phyloP scores from a whole-genome alignment of 1,284 basidiomycete genomes.

The Cryptococcus sp. region DNA sequence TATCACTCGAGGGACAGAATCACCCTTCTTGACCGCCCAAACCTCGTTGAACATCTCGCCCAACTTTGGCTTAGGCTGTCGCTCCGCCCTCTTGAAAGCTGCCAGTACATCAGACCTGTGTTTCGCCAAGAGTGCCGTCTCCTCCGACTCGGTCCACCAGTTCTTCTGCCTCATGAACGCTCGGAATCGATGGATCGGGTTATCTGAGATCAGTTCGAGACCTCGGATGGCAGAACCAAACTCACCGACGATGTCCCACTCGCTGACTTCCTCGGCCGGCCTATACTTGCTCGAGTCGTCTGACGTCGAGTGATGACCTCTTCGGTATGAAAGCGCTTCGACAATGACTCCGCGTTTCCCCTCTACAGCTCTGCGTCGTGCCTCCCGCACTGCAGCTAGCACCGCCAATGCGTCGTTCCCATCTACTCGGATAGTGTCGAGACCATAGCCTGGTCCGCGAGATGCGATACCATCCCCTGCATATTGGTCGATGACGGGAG shows the following conservation, averaged over 20 bases:
- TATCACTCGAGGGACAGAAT: slow-evolving; percentile 76
- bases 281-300: slow-evolving; percentile 92
- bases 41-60: slow-evolving; percentile 81
- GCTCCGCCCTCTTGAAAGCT: slow-evolving; percentile 73
- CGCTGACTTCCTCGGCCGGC: slow-evolving; percentile 74
- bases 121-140: slow-evolving; percentile 63
- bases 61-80: slow-evolving; percentile 62
- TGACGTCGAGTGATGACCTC: slow-evolving; percentile 92
- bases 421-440: slow-evolving; percentile 84
- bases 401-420: slow-evolving; percentile 92
- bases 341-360: slow-evolving; percentile 77
- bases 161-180: slow-evolving; percentile 70
- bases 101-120: slow-evolving; percentile 69
- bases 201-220: slow-evolving; percentile 52
- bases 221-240: not conserved
- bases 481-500: slow-evolving; percentile 82
- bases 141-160: slow-evolving; percentile 80
- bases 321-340: slow-evolving; percentile 88
- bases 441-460: slow-evolving; percentile 87
- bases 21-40: slow-evolving; percentile 53
- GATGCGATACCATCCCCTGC: slow-evolving; percentile 89
- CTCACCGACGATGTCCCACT: slow-evolving; percentile 64
- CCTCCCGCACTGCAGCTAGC: slow-evolving; percentile 71
- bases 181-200: slow-evolving; percentile 79
- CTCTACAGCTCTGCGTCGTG: slow-evolving; percentile 66